Evolutionary conservation across 176 grass and related monocot species (phyloP), one percentile per base, ranked within the genome.

Genomic region (Ensete ventricosum): DNA sequence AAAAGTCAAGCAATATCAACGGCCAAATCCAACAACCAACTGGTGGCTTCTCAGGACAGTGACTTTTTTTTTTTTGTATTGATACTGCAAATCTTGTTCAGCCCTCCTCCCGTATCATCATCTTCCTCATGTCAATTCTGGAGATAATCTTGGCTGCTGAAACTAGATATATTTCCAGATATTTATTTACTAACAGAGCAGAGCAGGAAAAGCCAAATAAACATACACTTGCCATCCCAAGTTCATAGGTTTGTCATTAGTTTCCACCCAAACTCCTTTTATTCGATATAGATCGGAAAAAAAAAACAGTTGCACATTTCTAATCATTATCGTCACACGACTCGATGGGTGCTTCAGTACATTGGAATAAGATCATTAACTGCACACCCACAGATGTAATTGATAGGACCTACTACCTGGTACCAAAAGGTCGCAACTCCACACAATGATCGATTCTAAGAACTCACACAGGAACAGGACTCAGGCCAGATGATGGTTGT

Each of bases 391-490:
- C 26, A 8, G 9, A 50, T 9, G 43, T 53, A 53, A 17, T 25
- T 53, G 50, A 53, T 10, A 53, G 70, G 51, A 23, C 69, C 43
- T 22, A 50, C 9, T 27, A 20, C 20, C 13, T 12, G 51, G 50
- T 17, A 71, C 49, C 69, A 2, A 23, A 52, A 71, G 69, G 49
- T 53, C n/a, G 9, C 9, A 9, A 22, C 8, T 5, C 5, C 68
- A 62, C 1, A 20, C 62, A 26, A 64, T 3, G 2, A 64, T 17
- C 19, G 50, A 70, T 48, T 50, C 1, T 2, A 51, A 21, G 5
- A 8, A 19, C 50, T 77, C 79, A 99, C 6, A 34, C 96, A 51
- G 83, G 76, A 60, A 95, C 96, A 34, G 88, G 91, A 75, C 82
- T 99, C 65, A 78, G 62, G 16, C 83, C 88, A 50, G 86, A 76